A percentile compares a stretch with the other conserved stretches of the same genome.
Conservation (phyloP, 1,139 yeast genomes). For the Kodamaea arcana region DNA sequence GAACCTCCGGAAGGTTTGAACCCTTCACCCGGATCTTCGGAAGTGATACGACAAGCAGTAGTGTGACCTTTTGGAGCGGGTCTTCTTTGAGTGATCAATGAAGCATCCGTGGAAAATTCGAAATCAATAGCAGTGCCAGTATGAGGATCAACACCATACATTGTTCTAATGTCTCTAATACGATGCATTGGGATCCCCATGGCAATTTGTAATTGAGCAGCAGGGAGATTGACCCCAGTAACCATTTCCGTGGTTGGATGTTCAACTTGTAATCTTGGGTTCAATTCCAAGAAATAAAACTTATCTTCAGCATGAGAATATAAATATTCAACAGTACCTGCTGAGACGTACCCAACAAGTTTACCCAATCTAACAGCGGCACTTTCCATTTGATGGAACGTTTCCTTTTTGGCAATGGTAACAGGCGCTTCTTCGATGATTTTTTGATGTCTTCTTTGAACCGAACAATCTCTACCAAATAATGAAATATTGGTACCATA, state of each 20-base stretch:
- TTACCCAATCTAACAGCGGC: conserved; percentile 97
- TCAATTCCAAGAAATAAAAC: conserved; percentile 91
- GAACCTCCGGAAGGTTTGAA: conserved; percentile 98
- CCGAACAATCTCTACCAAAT: conserved; percentile 96
- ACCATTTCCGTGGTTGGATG: conserved; percentile 99
- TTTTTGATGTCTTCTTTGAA: conserved; percentile 95
- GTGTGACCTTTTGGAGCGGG: conserved; percentile 98
- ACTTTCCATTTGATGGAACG: conserved; percentile 87
- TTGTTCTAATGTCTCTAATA: conserved; percentile 84
- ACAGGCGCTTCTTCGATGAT: conserved; percentile 97
- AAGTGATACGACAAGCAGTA: conserved; percentile 97
- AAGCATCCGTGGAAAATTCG: conserved; percentile 70
- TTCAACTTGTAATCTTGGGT: conserved; percentile 98
- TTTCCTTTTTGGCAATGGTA: conserved; percentile 81
- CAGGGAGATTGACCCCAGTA: conserved; percentile 94
- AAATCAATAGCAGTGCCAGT: conserved; percentile 87
- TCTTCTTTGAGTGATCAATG: conserved; percentile 76
- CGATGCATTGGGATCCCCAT: conserved; percentile 98
- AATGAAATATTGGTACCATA: conserved; percentile 91
- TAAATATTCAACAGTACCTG: conserved; percentile 97
- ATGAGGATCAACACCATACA: conserved; percentile 95
- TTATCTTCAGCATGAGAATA: conserved; percentile 92
- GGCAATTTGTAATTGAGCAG: conserved; percentile 97
- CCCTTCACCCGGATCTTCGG: conserved; percentile 99
- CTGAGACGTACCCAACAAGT: conserved; percentile 95